phyloP scores from a whole-genome alignment of 2,329 filamentous ascomycete genomes.

The Penicillium sclerotigenum region DNA sequence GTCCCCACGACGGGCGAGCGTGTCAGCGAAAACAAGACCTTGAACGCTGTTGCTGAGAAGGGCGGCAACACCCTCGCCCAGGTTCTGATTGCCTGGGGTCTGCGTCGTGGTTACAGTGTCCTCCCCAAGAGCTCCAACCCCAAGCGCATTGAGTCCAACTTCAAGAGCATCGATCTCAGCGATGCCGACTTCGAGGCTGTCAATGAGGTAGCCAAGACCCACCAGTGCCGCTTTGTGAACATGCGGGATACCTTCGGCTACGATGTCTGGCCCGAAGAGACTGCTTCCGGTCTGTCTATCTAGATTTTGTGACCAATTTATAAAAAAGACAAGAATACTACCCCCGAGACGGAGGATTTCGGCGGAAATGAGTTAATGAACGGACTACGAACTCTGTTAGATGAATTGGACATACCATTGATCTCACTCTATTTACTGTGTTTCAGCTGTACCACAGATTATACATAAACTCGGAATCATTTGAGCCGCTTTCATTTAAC shows the following conservation, averaged over 20 bases:
- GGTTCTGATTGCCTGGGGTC: conserved; percentile 63
- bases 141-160: conserved; percentile 65
- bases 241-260: conserved; percentile 80
- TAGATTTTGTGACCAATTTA: conserved; percentile 14
- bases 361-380: conserved; percentile 15
- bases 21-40: conserved; percentile 56
- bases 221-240: conserved; percentile 71
- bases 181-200: conserved; percentile 59
- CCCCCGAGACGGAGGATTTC: conserved; percentile 1
- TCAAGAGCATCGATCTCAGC: conserved; percentile 58
- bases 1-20: conserved; percentile 66
- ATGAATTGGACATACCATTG: conserved; percentile 18
- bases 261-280: conserved; percentile 65
- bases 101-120: conserved; percentile 64
- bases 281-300: conserved; percentile 33
- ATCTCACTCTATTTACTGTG: neutral
- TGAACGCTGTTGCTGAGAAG: conserved; percentile 58
- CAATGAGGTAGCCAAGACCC: conserved; percentile 61
- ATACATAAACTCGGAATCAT: neutral
- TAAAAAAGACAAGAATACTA: conserved; percentile 5
- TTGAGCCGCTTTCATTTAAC: neutral
- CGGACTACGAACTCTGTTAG: conserved; percentile 12
- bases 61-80: conserved; percentile 59
- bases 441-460: neutral
- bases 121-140: conserved; percentile 69